phyloP scores from a whole-genome alignment of 2,329 filamentous ascomycete genomes.

The Elsinoe batatas region DNA sequence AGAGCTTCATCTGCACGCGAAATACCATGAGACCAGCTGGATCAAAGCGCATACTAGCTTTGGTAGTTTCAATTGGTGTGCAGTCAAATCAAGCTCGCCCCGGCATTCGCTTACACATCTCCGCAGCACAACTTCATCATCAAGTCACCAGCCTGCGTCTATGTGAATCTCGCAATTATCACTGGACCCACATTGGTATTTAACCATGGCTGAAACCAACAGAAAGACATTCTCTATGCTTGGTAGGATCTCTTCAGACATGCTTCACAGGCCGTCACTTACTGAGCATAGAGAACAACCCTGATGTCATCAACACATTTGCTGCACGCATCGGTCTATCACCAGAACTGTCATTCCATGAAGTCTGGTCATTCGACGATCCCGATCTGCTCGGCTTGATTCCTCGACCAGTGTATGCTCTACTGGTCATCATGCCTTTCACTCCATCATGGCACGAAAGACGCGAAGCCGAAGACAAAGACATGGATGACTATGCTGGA shows the following conservation, averaged over 20 bases:
- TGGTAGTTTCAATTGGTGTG: neutral
- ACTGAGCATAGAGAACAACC: conserved; percentile 42
- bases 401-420: conserved; percentile 43
- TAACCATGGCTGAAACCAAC: neutral
- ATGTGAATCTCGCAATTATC: neutral
- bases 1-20: no score
- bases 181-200: neutral
- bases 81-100: neutral
- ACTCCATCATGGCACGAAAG: conserved; percentile 31
- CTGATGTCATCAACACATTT: conserved; percentile 43
- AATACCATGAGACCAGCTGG: no score
- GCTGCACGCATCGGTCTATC: conserved; percentile 41
- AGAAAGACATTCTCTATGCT: conserved; percentile 9
- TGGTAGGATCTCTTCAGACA: neutral
- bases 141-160: neutral
- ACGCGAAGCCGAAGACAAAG: conserved; percentile 34
- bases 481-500: conserved; percentile 35
- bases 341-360: conserved; percentile 40
- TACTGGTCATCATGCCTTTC: conserved; percentile 44
- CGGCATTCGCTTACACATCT: no score
- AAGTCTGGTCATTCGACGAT: conserved; percentile 45
- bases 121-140: neutral
- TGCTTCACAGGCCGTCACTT: neutral
- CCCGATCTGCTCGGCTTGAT: conserved; percentile 40
- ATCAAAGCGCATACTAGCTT: no score